Base-by-base conservation (phyloP, 2,329 filamentous ascomycete genomes). In the Alternaria sp. region DNA sequence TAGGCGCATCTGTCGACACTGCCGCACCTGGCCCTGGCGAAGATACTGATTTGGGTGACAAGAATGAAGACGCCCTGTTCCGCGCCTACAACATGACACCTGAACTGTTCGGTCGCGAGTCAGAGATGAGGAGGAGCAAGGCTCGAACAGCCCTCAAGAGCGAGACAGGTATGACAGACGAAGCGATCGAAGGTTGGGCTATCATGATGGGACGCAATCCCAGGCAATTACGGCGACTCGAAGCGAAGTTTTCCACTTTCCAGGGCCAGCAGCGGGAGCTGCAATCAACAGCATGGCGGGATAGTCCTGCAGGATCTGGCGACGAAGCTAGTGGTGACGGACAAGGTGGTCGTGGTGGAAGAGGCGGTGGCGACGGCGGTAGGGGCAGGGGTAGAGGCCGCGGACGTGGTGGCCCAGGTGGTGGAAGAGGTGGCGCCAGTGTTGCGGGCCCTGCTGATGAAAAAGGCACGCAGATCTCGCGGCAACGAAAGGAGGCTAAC, bases 131-230 rank as follows among this genome's bases (percentile, higher is more conserved):
- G 52, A 83, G 90, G 61, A 83, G 89, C 0, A 82, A 84, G 23
- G 80, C 84, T 1, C 84, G 95, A 37, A 78, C 77, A 6, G 85
- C 84, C 33, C 75, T 99, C 48, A 90, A 88, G 66, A 84, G 85
- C 23, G 88, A 93, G 59, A 96, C 92, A 0, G 89, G 89, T 4
- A 92, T 97, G 92, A 93, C 92, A 0, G 93, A 98, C 68, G 94
- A 98, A 77, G 88, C 90, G 3, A 90, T 99, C 33, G 95, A 98
- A 77, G 95, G 95, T 5, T 99, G 94, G 93, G 92, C 86, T 0
- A 80, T 97, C 48, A 96, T 98, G 91, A 79, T 97, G 7, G 80
- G 82, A 11, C 85, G 93, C 31, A 90, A 94, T 68, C 85, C 90
- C 1, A 85, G 86, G 68, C 85, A 89, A 59, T 81, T 89, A 74